Base-by-base conservation (phyloP, 208 protist species). In the Leishmania guyanensis region DNA sequence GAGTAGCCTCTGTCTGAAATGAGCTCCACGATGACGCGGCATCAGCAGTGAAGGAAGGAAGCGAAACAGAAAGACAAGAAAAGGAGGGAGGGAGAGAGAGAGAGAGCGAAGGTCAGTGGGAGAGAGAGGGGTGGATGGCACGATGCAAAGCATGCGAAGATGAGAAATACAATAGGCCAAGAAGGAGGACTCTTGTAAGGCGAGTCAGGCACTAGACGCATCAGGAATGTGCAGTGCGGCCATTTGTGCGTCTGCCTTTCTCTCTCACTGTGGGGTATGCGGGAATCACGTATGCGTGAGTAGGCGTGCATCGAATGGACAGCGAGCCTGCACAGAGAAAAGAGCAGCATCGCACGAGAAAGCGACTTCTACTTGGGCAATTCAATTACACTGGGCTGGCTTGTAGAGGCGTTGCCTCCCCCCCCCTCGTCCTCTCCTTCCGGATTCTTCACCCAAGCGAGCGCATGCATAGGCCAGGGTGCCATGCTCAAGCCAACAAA, bases 81-180 rank as follows among this genome's bases (percentile, higher is more conserved):
- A 53, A 48, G 33, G 14, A 53, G 43, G 43, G 53, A 58, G 20
- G 53, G 39, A 43, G 39, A 43, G 39, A 43, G 43, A n/a, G n/a
- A 46, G 43, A 16, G 54, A 58, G 56, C 26, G 58, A 79, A 33
- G 72, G 53, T 72, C 36, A 78, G 78, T 75, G 39, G 53, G 39
- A 80, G 48, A 53, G 50, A 56, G 43, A 70, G 74, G 46, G 29
- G 29, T 29, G 29, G 62, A 9, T 68, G 29, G 29, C 33, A 5
- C 29, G 10, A 68, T 64, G 62, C 62, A 20, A 1, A 1, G 12
- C 1, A 10, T 68, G 8, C 16, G 12, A 71, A n/a, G 20, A 29
- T 50, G 9, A 50, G 20, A 33, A 48, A 22, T 14, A 5, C 14
- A 10, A 39, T 43, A 48, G 12, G 5, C 20, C 16, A 22, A 22